A percentile compares a stretch with the other conserved stretches of the same genome.
Conservation (phyloP, 202 grass and related monocot species). For the Alloteropsis angusta region DNA sequence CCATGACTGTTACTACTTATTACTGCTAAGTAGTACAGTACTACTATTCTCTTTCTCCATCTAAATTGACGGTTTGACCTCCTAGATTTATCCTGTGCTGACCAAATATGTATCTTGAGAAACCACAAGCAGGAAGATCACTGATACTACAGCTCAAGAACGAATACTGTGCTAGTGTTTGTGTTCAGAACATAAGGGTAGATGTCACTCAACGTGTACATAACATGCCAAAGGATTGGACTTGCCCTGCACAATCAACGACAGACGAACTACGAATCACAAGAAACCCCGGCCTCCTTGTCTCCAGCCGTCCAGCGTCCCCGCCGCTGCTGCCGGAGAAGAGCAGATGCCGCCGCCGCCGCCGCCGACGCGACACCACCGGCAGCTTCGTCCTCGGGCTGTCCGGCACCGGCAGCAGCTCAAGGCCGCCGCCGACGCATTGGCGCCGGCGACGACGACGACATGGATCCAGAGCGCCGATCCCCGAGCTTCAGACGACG, state of each 20-base stretch:
- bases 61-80: not conserved
- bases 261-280: not conserved
- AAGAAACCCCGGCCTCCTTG: too few species aligned
- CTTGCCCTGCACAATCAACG: constrained; percentile 32
- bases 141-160: not conserved
- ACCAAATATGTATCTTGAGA: not conserved
- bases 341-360: not conserved
- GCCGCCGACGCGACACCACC: not conserved
- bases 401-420: not conserved
- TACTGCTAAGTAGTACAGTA: too few species aligned
- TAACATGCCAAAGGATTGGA: constrained; percentile 35
- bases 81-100: not conserved
- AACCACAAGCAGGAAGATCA: not conserved
- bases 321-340: not conserved
- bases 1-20: not conserved
- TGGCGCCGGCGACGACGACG: not conserved
- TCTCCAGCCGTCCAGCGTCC: not conserved
- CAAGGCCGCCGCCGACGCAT: not conserved
- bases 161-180: not conserved
- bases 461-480: not conserved
- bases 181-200: not conserved
- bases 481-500: not conserved
- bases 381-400: not conserved
- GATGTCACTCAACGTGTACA: not conserved
- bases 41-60: not conserved